Evolutionary conservation across 116 monocot species (phyloP).

Genomic region (Trichopus zeylanicus): DNA sequence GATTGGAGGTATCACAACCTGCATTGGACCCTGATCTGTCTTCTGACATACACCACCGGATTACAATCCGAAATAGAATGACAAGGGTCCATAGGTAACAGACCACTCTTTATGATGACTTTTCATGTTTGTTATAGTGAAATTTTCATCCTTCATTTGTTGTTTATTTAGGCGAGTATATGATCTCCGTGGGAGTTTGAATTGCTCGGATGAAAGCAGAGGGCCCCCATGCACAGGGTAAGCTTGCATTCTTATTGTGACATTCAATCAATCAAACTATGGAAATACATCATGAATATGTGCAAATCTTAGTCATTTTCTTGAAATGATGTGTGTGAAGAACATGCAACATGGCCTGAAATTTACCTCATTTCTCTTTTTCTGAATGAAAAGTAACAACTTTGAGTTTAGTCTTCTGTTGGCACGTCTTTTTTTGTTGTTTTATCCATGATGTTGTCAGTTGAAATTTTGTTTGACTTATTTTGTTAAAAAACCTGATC

Average conservation of each 20-base stretch:
- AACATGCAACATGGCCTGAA: too few species aligned
- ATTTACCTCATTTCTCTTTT: too few species aligned
- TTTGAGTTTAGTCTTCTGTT: too few species aligned
- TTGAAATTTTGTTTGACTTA: too few species aligned
- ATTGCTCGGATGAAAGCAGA: conserved; percentile 69
- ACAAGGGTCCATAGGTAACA: conserved; percentile 63
- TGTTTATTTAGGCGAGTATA: conserved; percentile 51
- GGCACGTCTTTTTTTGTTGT: too few species aligned
- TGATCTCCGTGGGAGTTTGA: conserved; percentile 57
- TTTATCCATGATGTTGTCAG: too few species aligned
- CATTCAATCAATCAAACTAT: background rate
- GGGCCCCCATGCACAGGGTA: conserved; percentile 97
- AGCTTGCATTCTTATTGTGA: background rate
- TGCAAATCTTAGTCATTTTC: too few species aligned
- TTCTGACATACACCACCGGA: conserved; percentile 79
- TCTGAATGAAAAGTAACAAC: background rate
- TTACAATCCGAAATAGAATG: conserved; percentile 68
- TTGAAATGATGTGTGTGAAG: too few species aligned
- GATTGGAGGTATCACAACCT: conserved; percentile 80
- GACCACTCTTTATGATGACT: background rate
- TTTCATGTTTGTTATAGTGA: background rate
- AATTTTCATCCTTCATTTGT: conserved; percentile 11
- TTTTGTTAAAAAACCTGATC: too few species aligned
- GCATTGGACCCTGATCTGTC: conserved; percentile 74
- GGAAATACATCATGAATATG: too few species aligned